Evolutionary conservation across 2,329 filamentous ascomycete genomes (phyloP).

Genomic region (Paecilomyces sp.): DNA sequence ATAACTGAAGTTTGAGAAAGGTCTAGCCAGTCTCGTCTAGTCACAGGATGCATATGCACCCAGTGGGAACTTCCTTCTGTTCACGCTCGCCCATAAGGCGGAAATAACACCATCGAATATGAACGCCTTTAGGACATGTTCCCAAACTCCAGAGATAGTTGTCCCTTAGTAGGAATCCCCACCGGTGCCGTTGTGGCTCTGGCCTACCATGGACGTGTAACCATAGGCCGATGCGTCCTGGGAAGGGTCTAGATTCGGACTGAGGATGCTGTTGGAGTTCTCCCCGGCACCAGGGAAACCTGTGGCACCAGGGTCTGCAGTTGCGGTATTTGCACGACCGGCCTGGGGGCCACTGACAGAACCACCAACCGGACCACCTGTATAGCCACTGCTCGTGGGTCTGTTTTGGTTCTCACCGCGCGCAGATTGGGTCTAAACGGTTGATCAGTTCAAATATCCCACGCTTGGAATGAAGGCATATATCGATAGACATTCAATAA

Average conservation of each 20-base stretch:
- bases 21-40: background rate
- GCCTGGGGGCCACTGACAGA: constrained; percentile 19
- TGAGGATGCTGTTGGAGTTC: constrained; percentile 38
- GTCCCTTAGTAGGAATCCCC: constrained; percentile 34
- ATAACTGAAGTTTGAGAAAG: background rate
- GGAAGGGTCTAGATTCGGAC: constrained; percentile 35
- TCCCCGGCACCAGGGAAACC: constrained; percentile 34
- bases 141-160: background rate
- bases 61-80: background rate
- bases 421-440: constrained; percentile 70
- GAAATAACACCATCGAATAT: background rate
- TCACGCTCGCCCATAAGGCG: background rate
- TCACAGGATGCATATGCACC: background rate
- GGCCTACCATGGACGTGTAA: constrained; percentile 39
- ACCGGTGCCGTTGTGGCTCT: constrained; percentile 41
- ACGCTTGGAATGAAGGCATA: constrained; percentile 30
- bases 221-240: constrained; percentile 39
- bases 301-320: constrained; percentile 21
- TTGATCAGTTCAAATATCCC: constrained; percentile 28
- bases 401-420: constrained; percentile 59
- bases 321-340: constrained; percentile 23
- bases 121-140: background rate
- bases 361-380: constrained; percentile 32
- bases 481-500: background rate
- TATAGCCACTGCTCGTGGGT: constrained; percentile 43